Evolutionary conservation across 768 basidiomycete genomes (phyloP).

Genomic region (Rhizopogon salebrosus): DNA sequence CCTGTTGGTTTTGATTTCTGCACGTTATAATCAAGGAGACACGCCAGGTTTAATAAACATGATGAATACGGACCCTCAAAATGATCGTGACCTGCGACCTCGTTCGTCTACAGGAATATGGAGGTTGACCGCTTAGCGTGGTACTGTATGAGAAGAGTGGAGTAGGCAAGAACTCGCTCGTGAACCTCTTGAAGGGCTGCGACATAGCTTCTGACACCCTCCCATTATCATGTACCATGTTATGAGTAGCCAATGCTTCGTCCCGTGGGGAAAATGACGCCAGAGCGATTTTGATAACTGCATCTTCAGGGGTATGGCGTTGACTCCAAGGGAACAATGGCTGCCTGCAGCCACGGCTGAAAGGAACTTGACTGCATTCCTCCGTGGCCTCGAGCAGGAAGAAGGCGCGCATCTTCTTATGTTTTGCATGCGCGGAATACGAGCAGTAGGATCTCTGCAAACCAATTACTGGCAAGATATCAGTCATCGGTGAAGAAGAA

Average conservation of each 20-base stretch:
- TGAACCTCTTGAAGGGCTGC: slow-evolving; percentile 31
- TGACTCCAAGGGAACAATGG: neutral
- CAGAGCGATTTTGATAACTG: slow-evolving; percentile 20
- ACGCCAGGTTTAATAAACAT: too few species aligned
- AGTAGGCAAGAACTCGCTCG: slow-evolving; percentile 37
- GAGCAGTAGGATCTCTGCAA: slow-evolving; percentile 18
- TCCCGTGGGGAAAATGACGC: too few species aligned
- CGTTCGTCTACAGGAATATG: neutral
- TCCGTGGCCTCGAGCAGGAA: slow-evolving; percentile 23
- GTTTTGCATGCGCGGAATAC: slow-evolving; percentile 25
- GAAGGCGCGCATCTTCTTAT: slow-evolving; percentile 25
- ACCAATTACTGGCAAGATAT: slow-evolving; percentile 24
- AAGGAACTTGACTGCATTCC: neutral
- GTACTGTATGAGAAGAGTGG: slow-evolving; percentile 30
- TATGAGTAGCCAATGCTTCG: too few species aligned
- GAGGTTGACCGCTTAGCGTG: slow-evolving; percentile 18
- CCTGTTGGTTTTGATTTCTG: too few species aligned
- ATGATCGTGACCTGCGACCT: neutral
- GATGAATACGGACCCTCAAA: too few species aligned
- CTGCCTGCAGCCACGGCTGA: slow-evolving; percentile 5
- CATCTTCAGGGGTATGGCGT: slow-evolving; percentile 18
- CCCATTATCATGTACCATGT: too few species aligned
- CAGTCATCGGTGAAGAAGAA: slow-evolving; percentile 21
- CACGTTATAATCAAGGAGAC: too few species aligned
- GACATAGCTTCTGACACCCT: too few species aligned